A percentile compares a stretch with the other conserved stretches of the same genome.
Evolutionary conservation across 495 filamentous ascomycete species (phyloP).

Genomic region (Podospora comata): DNA sequence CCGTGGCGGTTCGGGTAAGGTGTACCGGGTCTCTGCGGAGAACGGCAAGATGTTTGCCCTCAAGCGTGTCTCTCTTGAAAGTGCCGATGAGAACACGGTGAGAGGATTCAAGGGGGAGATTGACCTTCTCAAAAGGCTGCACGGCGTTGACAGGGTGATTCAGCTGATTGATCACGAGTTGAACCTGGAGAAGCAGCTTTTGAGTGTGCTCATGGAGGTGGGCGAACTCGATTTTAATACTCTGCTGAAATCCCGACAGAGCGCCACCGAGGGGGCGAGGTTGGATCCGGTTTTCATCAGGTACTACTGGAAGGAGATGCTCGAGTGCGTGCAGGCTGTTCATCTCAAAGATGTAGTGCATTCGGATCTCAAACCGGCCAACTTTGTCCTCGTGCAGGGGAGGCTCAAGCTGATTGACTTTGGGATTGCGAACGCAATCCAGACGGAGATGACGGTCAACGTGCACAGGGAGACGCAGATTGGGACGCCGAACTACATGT

Average conservation of each 20-base stretch:
- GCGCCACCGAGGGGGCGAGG: slow-evolving; percentile 66
- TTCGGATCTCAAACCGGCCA: slow-evolving; percentile 93
- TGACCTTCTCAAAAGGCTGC: slow-evolving; percentile 77
- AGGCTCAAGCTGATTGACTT: slow-evolving; percentile 89
- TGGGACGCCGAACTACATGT: slow-evolving; percentile 98
- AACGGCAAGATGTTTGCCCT: slow-evolving; percentile 92
- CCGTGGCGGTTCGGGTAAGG: slow-evolving; percentile 84
- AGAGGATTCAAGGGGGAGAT: slow-evolving; percentile 96
- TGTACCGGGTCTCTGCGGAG: slow-evolving; percentile 95
- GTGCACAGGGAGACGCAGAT: slow-evolving; percentile 94
- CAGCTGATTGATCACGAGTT: slow-evolving; percentile 89
- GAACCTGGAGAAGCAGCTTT: slow-evolving; percentile 79
- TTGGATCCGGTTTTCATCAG: slow-evolving; percentile 91
- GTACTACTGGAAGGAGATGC: slow-evolving; percentile 98
- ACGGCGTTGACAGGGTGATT: slow-evolving; percentile 83
- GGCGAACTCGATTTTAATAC: slow-evolving; percentile 94
- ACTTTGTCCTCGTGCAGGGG: slow-evolving; percentile 84
- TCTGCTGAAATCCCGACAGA: slow-evolving; percentile 65
- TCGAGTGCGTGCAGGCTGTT: slow-evolving; percentile 87
- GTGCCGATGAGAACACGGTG: slow-evolving; percentile 78
- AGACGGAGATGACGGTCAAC: slow-evolving; percentile 90
- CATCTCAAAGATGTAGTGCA: slow-evolving; percentile 90
- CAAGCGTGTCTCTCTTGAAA: slow-evolving; percentile 87
- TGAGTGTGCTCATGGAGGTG: slow-evolving; percentile 96
- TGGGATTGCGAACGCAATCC: slow-evolving; percentile 95